phyloP scores from a whole-genome alignment of 83 land plant species.

The Thuja plicata region DNA sequence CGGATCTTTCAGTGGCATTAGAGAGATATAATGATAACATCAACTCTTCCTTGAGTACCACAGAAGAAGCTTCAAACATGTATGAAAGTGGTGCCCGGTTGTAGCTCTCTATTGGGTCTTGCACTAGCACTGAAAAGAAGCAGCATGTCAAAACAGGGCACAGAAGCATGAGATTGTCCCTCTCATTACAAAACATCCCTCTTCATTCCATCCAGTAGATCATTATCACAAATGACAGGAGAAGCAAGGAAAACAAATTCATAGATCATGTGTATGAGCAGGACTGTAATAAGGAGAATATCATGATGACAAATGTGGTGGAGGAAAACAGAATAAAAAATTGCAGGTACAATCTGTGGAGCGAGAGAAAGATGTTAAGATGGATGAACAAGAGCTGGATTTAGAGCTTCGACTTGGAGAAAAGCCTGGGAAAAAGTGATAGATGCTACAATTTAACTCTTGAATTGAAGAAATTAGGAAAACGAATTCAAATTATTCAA shows the following conservation, averaged over 20 bases:
- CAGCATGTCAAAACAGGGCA: neutral
- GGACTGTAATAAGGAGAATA: too few species aligned
- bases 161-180: neutral
- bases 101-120: neutral
- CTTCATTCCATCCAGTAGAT: neutral
- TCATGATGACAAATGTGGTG: too few species aligned
- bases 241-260: too few species aligned
- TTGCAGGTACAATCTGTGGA: neutral
- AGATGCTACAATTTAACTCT: neutral
- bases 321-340: neutral
- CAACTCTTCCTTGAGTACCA: neutral
- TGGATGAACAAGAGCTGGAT: constrained; percentile 11
- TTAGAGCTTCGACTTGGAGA: constrained; percentile 20
- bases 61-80: neutral
- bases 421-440: neutral
- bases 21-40: too few species aligned
- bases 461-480: too few species aligned
- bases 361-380: neutral
- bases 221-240: neutral
- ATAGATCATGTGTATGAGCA: too few species aligned
- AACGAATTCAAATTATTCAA: too few species aligned
- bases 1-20: neutral
- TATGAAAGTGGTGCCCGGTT: neutral
- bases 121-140: neutral
- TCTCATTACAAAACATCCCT: neutral